Conservation (phyloP, 1,284 basidiomycete genomes). For the Albatrellus sp. region DNA sequence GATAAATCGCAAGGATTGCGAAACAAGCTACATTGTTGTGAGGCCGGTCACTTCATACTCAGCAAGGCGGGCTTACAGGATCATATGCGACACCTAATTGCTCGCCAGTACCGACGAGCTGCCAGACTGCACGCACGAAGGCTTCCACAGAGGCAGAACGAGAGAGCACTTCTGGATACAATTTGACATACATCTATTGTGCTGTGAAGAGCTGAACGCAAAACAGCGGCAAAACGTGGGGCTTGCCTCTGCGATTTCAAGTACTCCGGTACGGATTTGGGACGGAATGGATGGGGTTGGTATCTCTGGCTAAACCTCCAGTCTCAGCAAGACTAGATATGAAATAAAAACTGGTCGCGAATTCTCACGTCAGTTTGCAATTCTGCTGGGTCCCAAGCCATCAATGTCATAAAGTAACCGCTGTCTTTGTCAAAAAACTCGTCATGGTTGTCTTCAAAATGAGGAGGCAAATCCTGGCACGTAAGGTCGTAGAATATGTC, state of each 20-base stretch:
- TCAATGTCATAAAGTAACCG: slow-evolving; percentile 70
- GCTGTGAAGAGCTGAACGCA: too few species aligned
- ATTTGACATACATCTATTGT: slow-evolving; percentile 73
- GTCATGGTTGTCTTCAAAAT: slow-evolving; percentile 81
- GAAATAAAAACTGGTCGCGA: slow-evolving; percentile 8
- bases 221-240: background rate
- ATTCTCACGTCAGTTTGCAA: slow-evolving; percentile 57
- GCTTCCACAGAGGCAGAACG: slow-evolving; percentile 59
- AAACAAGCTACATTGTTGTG: slow-evolving; percentile 53
- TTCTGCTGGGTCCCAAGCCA: slow-evolving; percentile 67
- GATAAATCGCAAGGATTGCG: slow-evolving; percentile 87
- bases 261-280: slow-evolving; percentile 80
- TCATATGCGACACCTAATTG: slow-evolving; percentile 69
- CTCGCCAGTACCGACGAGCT: slow-evolving; percentile 68
- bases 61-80: slow-evolving; percentile 33
- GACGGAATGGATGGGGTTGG: slow-evolving; percentile 72
- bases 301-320: slow-evolving; percentile 60
- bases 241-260: slow-evolving; percentile 77
- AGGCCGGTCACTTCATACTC: background rate
- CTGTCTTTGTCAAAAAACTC: slow-evolving; percentile 64
- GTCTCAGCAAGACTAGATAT: slow-evolving; percentile 2
- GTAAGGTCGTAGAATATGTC: slow-evolving; percentile 93
- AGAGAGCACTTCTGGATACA: slow-evolving; percentile 81
- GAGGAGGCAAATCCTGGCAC: slow-evolving; percentile 90
- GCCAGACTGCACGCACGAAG: slow-evolving; percentile 90